These are phyloP conservation scores for Scutellaria galericulata DNA, from an alignment of 257 asterid genomes.

Conservation along the genomic window DNA sequence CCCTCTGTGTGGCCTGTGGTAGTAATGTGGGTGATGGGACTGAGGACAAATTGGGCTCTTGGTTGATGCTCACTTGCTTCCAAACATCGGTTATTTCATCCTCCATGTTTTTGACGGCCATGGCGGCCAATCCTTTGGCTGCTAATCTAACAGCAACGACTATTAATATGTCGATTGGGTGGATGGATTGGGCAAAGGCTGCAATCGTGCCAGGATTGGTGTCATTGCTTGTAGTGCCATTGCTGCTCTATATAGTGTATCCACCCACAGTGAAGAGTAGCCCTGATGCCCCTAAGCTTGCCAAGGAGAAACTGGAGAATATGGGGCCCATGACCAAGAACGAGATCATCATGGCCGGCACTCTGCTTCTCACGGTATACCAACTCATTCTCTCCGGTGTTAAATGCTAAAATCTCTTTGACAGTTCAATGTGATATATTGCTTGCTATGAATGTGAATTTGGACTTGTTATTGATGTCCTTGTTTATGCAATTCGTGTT, in stretches of 20 bases:
- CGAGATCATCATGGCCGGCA: slow-evolving; percentile 92
- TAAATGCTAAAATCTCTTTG: background rate
- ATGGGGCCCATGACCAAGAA: slow-evolving; percentile 97
- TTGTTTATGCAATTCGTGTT: too few relatives aligned
- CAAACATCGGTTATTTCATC: slow-evolving; percentile 94
- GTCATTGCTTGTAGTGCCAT: slow-evolving; percentile 80
- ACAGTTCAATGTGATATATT: too few relatives aligned
- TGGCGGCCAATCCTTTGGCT: slow-evolving; percentile 97
- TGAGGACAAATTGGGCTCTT: slow-evolving; percentile 82
- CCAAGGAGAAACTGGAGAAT: slow-evolving; percentile 78
- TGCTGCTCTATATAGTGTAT: slow-evolving; percentile 71
- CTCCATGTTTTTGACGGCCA: slow-evolving; percentile 92
- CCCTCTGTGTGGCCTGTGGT: slow-evolving; percentile 93
- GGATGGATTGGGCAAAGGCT: slow-evolving; percentile 99
- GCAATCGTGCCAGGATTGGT: slow-evolving; percentile 91
- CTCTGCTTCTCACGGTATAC: slow-evolving; percentile 85
- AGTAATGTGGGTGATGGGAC: slow-evolving; percentile 95
- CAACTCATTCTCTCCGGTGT: background rate
- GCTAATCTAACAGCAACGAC: slow-evolving; percentile 81
- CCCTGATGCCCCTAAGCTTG: slow-evolving; percentile 97
- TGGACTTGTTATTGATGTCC: too few relatives aligned
- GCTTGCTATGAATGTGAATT: too few relatives aligned
- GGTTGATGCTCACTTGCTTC: slow-evolving; percentile 94
- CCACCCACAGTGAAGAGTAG: slow-evolving; percentile 90
- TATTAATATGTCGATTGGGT: slow-evolving; percentile 69